These are phyloP conservation scores for Aspergillus neoniger DNA, from an alignment of 2,329 filamentous ascomycete species.

Conservation along the genomic window DNA sequence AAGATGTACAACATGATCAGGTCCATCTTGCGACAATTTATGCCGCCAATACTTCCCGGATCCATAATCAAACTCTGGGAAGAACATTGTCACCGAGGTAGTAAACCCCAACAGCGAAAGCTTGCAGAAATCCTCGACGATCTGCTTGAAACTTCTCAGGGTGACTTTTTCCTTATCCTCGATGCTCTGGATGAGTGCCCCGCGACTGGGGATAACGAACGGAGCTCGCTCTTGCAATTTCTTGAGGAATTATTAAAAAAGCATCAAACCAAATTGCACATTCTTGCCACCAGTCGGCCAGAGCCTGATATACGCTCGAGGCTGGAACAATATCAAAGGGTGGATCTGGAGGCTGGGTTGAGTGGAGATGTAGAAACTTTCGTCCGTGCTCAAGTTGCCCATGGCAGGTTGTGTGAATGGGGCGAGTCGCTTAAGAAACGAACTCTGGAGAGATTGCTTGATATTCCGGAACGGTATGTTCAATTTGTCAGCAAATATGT, in stretches of 20 bases:
- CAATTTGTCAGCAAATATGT: background rate
- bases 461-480: slow-evolving; percentile 5
- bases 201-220: background rate
- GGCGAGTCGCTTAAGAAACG: background rate
- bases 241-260: background rate
- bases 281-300: slow-evolving; percentile 4
- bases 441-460: background rate
- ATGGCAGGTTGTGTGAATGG: background rate
- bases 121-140: background rate
- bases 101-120: background rate
- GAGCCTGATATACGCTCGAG: slow-evolving; percentile 5
- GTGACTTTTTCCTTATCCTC: background rate
- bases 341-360: background rate
- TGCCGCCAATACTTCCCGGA: background rate
- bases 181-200: slow-evolving; percentile 12
- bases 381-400: background rate
- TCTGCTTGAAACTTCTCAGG: background rate
- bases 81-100: background rate
- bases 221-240: background rate
- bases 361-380: slow-evolving; percentile 3
- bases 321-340: background rate
- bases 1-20: slow-evolving; percentile 2
- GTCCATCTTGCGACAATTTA: slow-evolving; percentile 4
- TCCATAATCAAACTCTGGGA: slow-evolving; percentile 1
- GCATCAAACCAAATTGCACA: background rate